Conservation (phyloP, 225 moss, liverwort and hornwort genomes). For the Polytrichum commune region DNA sequence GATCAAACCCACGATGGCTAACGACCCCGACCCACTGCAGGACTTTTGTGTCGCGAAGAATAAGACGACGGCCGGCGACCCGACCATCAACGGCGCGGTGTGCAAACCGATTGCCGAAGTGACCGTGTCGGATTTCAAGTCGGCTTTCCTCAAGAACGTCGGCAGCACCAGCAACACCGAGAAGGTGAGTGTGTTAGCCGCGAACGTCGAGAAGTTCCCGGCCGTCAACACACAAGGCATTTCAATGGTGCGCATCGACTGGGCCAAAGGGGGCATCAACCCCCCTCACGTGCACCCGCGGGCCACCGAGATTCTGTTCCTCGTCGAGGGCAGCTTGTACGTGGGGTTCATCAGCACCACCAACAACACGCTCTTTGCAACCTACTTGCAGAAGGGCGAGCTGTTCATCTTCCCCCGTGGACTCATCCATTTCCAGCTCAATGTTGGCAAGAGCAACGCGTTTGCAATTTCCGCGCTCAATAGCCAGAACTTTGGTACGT, state of each 20-base stretch:
- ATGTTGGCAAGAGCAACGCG: neutral
- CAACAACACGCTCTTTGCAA: constrained; percentile 1
- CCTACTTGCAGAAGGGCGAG: constrained; percentile 22
- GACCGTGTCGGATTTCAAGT: constrained; percentile 31
- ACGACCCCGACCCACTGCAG: constrained; percentile 30
- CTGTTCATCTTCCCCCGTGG: constrained; percentile 29
- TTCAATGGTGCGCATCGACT: constrained; percentile 32
- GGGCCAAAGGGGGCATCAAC: constrained; percentile 17
- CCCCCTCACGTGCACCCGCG: constrained; percentile 32
- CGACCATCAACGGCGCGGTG: constrained; percentile 32
- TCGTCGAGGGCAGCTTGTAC: constrained; percentile 14
- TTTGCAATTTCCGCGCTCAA: constrained; percentile 17
- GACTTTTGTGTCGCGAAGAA: constrained; percentile 31
- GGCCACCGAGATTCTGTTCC: constrained; percentile 22
- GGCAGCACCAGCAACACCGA: constrained; percentile 35
- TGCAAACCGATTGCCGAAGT: constrained; percentile 16
- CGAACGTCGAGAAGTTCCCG: constrained; percentile 23
- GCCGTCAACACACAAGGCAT: constrained; percentile 42
- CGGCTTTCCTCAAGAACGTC: constrained; percentile 15
- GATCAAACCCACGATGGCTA: neutral
- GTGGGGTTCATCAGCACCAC: constrained; percentile 37
- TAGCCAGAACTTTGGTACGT: constrained; percentile 29
- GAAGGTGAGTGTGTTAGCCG: constrained; percentile 18
- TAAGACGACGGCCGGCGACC: constrained; percentile 1
- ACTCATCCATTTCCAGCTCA: constrained; percentile 30